Evolutionary conservation across 129 eudicot species (phyloP).

Genomic region (Chrysanthemum seticuspe): DNA sequence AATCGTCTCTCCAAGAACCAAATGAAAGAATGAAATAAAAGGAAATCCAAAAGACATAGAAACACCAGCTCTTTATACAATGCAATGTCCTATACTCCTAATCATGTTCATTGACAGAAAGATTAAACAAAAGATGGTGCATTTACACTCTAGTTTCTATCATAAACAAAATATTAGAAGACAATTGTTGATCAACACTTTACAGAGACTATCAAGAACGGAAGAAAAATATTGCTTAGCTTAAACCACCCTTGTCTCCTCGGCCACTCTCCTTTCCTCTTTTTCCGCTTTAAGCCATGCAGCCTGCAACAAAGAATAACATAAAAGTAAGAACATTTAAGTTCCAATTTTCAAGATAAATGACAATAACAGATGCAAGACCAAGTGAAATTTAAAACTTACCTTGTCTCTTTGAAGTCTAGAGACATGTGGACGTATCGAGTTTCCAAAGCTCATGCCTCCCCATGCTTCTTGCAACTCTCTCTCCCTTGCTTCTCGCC

Average conservation of each 20-base stretch:
- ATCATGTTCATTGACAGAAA: not conserved
- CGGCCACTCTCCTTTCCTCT: constrained; percentile 58
- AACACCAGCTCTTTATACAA: not conserved
- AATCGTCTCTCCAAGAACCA: no score
- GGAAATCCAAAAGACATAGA: not conserved
- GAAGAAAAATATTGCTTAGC: not conserved
- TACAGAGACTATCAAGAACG: not conserved
- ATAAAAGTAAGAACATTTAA: not conserved
- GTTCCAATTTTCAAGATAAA: not conserved
- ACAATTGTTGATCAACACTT: not conserved
- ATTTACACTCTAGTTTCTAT: not conserved
- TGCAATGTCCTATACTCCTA: no score
- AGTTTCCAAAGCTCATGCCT: constrained; percentile 86
- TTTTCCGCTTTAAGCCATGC: constrained; percentile 95
- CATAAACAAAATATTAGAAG: constrained; percentile 1
- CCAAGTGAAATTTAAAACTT: constrained; percentile 21
- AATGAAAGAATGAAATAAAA: not conserved
- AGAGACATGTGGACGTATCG: constrained; percentile 71
- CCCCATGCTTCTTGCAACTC: constrained; percentile 92
- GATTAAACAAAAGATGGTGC: not conserved
- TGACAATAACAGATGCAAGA: not conserved
- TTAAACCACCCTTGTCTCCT: constrained; percentile 27
- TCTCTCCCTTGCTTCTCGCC: constrained; percentile 69
- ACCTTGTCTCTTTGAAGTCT: constrained; percentile 85
- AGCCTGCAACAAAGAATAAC: constrained; percentile 38